Evolutionary conservation across 2,329 filamentous ascomycete genomes (phyloP).

Genomic region (Zymoseptoria tritici): DNA sequence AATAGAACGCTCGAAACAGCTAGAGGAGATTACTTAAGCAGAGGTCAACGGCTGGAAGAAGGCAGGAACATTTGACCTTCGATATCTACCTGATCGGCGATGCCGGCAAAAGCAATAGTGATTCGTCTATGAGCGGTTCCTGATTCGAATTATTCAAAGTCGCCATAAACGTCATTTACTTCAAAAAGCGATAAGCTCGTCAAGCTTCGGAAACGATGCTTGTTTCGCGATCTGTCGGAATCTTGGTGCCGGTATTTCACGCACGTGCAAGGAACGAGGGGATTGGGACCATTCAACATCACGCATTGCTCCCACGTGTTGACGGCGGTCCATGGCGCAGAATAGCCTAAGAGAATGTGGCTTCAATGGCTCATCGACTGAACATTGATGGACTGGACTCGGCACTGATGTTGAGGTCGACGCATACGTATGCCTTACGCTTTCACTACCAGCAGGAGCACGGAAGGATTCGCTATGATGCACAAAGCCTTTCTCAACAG

Average conservation of each 20-base stretch:
- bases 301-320: background rate
- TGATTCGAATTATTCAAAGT: background rate
- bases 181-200: background rate
- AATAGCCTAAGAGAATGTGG: background rate
- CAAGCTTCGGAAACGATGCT: background rate
- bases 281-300: background rate
- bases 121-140: background rate
- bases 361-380: background rate
- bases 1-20: background rate
- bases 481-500: background rate
- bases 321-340: background rate
- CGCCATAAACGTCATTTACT: background rate
- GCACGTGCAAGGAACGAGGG: background rate
- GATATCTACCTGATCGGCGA: background rate
- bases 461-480: background rate
- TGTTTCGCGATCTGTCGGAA: background rate
- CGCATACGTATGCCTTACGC: too few relatives aligned
- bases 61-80: background rate
- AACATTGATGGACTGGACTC: background rate
- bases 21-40: background rate
- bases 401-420: too few relatives aligned
- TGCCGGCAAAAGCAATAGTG: background rate
- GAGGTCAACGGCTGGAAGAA: background rate
- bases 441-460: background rate
- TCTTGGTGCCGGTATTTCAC: background rate